phyloP scores from a whole-genome alignment of 495 filamentous ascomycete genomes.

The Chaetomium tenue region DNA sequence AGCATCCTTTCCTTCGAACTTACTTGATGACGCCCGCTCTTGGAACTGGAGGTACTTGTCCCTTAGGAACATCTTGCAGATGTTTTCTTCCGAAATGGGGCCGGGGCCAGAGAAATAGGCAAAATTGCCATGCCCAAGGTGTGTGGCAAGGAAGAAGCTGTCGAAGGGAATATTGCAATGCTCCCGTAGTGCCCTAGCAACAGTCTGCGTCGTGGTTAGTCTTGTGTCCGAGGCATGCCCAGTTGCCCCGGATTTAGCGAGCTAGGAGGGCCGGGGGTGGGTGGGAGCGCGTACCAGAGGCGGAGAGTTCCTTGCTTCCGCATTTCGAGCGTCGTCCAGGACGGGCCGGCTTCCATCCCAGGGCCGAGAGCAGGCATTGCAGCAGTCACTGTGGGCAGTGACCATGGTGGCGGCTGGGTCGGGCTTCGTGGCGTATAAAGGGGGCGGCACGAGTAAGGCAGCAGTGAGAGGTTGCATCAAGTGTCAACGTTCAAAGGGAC shows the following conservation, averaged over 20 bases:
- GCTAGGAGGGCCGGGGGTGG: not conserved
- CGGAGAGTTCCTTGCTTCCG: conserved; percentile 20
- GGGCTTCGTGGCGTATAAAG: not conserved
- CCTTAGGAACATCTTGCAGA: conserved; percentile 37
- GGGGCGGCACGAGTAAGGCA: not conserved
- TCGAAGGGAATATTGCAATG: conserved; percentile 39
- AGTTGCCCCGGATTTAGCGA: not conserved
- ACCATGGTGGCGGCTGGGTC: conserved; percentile 17
- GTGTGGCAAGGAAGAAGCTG: conserved; percentile 41
- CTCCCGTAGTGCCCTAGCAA: conserved; percentile 41
- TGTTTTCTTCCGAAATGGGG: conserved; percentile 27
- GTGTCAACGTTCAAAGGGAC: not conserved
- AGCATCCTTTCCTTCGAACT: not conserved
- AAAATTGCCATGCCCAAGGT: conserved; percentile 35
- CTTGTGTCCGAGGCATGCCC: not conserved
- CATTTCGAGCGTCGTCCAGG: conserved; percentile 21
- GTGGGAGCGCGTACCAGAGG: conserved; percentile 24
- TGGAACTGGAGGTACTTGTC: conserved; percentile 31
- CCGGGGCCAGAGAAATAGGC: conserved; percentile 37
- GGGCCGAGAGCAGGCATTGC: conserved; percentile 10
- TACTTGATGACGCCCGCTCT: conserved; percentile 22
- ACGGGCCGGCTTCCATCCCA: conserved; percentile 28
- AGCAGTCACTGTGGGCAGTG: conserved; percentile 14
- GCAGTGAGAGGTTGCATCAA: not conserved
- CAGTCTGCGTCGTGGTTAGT: conserved; percentile 34